These are phyloP conservation scores for Aspergillus sp. DNA, from an alignment of 2,329 filamentous ascomycete genomes.

Conservation along the genomic window DNA sequence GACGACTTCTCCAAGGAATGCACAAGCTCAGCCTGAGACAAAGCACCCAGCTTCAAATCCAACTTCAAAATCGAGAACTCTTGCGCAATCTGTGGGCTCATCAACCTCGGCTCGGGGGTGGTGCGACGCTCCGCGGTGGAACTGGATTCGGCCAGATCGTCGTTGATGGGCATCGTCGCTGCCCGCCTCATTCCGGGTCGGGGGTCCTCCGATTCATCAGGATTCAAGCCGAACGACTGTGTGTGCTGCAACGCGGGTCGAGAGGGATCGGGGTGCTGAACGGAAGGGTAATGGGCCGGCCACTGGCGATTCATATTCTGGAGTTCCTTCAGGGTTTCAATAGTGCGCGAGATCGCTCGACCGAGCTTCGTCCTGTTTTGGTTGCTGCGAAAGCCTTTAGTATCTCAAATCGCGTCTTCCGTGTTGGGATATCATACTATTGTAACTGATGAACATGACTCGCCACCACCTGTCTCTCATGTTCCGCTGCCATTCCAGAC, in stretches of 20 bases:
- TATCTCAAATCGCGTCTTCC: neutral
- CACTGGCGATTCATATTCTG: constrained; percentile 88
- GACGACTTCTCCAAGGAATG: constrained; percentile 92
- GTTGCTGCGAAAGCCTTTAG: constrained; percentile 55
- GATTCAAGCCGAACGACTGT: constrained; percentile 33
- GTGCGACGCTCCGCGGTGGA: constrained; percentile 63
- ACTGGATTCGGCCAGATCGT: constrained; percentile 68
- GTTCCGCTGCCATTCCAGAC: constrained; percentile 48
- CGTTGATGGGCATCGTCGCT: constrained; percentile 67
- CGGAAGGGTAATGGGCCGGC: constrained; percentile 91
- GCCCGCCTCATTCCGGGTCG: constrained; percentile 64
- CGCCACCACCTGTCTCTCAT: constrained; percentile 68
- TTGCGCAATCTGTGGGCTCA: constrained; percentile 88
- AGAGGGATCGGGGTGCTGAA: constrained; percentile 29
- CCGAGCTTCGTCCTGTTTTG: constrained; percentile 84
- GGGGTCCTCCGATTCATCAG: constrained; percentile 26
- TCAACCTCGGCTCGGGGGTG: constrained; percentile 71
- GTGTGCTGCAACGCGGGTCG: constrained; percentile 38
- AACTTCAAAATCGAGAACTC: constrained; percentile 96
- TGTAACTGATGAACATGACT: constrained; percentile 89
- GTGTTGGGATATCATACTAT: constrained; percentile 54
- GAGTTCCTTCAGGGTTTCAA: constrained; percentile 78
- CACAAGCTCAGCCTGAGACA: constrained; percentile 86
- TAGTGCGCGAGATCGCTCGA: constrained; percentile 80
- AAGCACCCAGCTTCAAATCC: constrained; percentile 82